Percentiles rank a stretch among this genome's conserved stretches.
Evolutionary conservation across 306 rosid species (phyloP).

Genomic region (Aeschynomene evenia): DNA sequence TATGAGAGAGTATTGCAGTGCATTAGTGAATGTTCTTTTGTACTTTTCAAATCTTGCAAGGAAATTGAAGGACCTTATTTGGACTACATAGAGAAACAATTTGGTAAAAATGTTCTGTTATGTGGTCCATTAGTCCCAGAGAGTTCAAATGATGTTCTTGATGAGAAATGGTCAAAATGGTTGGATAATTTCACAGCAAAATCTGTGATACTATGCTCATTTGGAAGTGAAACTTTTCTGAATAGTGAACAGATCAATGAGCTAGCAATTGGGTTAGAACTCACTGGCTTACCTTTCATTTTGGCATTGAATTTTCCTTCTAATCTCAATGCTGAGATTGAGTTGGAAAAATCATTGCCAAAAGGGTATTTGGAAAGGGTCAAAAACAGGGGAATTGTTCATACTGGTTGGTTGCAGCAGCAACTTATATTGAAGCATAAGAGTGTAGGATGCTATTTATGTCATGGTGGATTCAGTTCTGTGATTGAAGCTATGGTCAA

Average conservation of each 20-base stretch:
- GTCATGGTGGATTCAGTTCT: conserved; percentile 57
- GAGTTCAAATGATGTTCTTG: conserved; percentile 25
- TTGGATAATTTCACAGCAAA: conserved; percentile 27
- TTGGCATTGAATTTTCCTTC: conserved; percentile 47
- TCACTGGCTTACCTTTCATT: conserved; percentile 44
- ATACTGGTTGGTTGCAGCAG: conserved; percentile 58
- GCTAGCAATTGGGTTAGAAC: conserved; percentile 46
- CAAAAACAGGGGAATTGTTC: conserved; percentile 40
- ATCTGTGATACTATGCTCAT: conserved; percentile 46
- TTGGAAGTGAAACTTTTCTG: conserved; percentile 60
- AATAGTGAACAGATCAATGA: conserved; percentile 43
- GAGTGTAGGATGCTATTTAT: conserved; percentile 39
- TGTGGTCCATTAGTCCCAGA: conserved; percentile 53
- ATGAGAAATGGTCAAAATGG: conserved; percentile 44
- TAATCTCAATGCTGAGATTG: background rate
- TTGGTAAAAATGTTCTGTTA: conserved; percentile 27
- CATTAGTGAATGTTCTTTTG: conserved; percentile 30
- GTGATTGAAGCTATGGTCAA: conserved; percentile 47
- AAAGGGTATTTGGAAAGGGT: conserved; percentile 46
- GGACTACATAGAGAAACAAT: conserved; percentile 36
- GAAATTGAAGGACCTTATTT: conserved; percentile 47
- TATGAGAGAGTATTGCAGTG: conserved; percentile 35
- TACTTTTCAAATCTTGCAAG: conserved; percentile 34
- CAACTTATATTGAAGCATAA: conserved; percentile 41
- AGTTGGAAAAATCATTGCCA: conserved; percentile 37